A percentile compares a stretch with the other conserved stretches of the same genome.
phyloP scores from a whole-genome alignment of 2,329 filamentous ascomycete species.

The Aspergillus neotritici region DNA sequence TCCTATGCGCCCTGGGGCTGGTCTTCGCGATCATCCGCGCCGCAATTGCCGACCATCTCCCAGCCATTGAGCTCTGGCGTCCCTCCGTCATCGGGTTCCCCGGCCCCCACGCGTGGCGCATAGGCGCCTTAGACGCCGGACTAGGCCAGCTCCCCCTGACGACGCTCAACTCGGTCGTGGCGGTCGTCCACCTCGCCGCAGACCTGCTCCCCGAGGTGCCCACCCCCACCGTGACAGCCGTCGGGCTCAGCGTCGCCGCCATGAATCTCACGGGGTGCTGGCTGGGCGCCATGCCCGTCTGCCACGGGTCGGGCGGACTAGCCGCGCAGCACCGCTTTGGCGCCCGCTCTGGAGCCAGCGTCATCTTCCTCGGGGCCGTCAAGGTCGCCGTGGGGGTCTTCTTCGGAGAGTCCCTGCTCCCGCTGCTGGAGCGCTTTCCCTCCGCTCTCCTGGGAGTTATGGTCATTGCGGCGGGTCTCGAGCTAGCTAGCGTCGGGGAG shows the following conservation, averaged over 20 bases:
- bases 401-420: slow-evolving; percentile 68
- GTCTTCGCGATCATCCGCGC: slow-evolving; percentile 54
- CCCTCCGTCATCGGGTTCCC: slow-evolving; percentile 48
- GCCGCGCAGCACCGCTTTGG: slow-evolving; percentile 90
- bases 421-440: slow-evolving; percentile 67
- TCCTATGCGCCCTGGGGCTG: slow-evolving; percentile 64
- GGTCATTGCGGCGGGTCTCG: slow-evolving; percentile 82
- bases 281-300: slow-evolving; percentile 94
- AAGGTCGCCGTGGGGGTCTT: slow-evolving; percentile 73
- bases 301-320: slow-evolving; percentile 84
- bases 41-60: slow-evolving; percentile 36
- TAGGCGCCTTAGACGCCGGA: slow-evolving; percentile 60
- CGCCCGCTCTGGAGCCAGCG: slow-evolving; percentile 75
- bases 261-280: slow-evolving; percentile 85
- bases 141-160: slow-evolving; percentile 86
- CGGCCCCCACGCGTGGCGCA: slow-evolving; percentile 43
- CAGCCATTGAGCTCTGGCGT: slow-evolving; percentile 55
- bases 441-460: slow-evolving; percentile 74
- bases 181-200: slow-evolving; percentile 70
- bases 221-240: slow-evolving; percentile 64
- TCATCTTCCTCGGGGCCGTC: slow-evolving; percentile 69
- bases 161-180: slow-evolving; percentile 86
- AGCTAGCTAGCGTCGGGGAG: slow-evolving; percentile 79
- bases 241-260: slow-evolving; percentile 72
- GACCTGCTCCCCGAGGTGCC: slow-evolving; percentile 68